These are phyloP conservation scores for Hypoxylon sp. DNA, from an alignment of 2,329 filamentous ascomycete species.

Conservation along the genomic window DNA sequence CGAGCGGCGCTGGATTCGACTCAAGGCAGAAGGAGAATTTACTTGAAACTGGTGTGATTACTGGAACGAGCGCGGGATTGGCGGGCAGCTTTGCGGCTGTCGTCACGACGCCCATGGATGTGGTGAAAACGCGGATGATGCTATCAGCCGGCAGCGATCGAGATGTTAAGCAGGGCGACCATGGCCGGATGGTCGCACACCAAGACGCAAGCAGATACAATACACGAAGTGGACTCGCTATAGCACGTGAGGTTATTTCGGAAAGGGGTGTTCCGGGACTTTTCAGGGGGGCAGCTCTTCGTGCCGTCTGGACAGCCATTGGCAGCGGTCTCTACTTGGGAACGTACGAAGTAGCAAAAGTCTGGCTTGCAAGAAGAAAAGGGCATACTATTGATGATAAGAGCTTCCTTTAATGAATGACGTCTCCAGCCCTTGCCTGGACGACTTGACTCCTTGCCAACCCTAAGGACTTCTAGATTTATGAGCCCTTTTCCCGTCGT, in stretches of 20 bases:
- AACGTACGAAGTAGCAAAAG: conserved; percentile 85
- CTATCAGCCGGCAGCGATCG: conserved; percentile 69
- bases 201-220: conserved; percentile 49
- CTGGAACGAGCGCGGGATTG: conserved; percentile 79
- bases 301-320: conserved; percentile 84
- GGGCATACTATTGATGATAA: conserved; percentile 59
- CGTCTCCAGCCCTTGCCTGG: neutral
- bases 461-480: neutral
- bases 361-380: conserved; percentile 68
- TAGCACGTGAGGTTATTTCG: conserved; percentile 75
- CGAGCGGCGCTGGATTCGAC: conserved; percentile 50
- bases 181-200: conserved; percentile 43
- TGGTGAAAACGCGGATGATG: conserved; percentile 93
- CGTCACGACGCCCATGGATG: conserved; percentile 90
- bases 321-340: conserved; percentile 89
- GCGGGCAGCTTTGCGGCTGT: conserved; percentile 83
- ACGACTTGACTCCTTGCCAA: neutral
- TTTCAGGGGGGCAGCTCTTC: conserved; percentile 81
- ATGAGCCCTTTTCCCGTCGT: neutral
- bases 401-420: conserved; percentile 34
- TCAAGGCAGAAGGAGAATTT: conserved; percentile 58
- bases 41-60: conserved; percentile 78
- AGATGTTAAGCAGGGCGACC: conserved; percentile 49
- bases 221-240: conserved; percentile 64
- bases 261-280: conserved; percentile 80